Conservation (phyloP, 192 early-diverging fungal species). For the Diversispora epigaea region DNA sequence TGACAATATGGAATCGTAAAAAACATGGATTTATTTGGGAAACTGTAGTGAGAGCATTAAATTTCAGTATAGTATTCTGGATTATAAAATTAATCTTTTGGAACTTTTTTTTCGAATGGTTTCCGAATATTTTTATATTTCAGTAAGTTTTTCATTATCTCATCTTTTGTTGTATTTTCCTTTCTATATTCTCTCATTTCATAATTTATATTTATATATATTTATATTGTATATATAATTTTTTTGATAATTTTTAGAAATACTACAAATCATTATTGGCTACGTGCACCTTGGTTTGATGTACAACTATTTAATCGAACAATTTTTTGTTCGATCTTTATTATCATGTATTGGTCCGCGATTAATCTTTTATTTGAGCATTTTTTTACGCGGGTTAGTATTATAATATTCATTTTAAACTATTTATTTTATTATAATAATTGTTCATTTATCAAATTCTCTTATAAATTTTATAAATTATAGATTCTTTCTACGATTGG, state of each 20-base stretch:
- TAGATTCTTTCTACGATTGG: conserved; percentile 19
- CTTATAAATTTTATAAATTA: not conserved
- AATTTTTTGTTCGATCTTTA: not conserved
- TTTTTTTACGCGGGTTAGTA: conserved; percentile 19
- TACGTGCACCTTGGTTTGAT: conserved; percentile 19
- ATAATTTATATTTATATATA: not conserved
- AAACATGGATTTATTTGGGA: not conserved
- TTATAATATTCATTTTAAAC: not conserved
- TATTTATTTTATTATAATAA: no score
- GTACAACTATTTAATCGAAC: conserved; percentile 16
- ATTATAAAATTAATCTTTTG: not conserved
- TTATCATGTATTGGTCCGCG: conserved; percentile 5
- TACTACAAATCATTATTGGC: conserved; percentile 7
- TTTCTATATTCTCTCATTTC: not conserved
- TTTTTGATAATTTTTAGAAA: not conserved
- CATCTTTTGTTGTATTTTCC: not conserved
- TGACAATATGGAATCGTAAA: not conserved
- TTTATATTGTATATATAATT: no score
- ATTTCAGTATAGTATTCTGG: not conserved
- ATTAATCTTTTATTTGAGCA: conserved; percentile 5
- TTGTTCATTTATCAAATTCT: no score
- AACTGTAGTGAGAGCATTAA: not conserved
- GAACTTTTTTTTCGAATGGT: not conserved
- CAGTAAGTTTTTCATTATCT: not conserved
- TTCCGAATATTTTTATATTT: conserved; percentile 8